These are phyloP conservation scores for Phallus indusiatus DNA, from an alignment of 768 basidiomycete genomes.

Conservation along the genomic window DNA sequence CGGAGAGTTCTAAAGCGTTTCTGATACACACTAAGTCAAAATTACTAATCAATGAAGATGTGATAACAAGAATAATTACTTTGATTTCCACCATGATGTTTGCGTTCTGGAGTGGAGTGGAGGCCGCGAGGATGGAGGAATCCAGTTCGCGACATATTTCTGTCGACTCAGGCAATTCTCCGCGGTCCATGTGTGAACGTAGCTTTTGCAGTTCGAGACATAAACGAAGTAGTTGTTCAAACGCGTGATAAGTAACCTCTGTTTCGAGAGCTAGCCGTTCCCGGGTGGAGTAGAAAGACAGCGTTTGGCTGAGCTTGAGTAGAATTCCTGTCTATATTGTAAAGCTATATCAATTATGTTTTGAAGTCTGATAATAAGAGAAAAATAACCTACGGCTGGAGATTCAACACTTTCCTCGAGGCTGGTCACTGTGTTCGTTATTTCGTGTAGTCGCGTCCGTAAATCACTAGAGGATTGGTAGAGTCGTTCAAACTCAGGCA, in stretches of 20 bases:
- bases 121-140: slow-evolving; percentile 35
- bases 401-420: slow-evolving; percentile 44
- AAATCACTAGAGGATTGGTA: slow-evolving; percentile 52
- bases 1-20: slow-evolving; percentile 42
- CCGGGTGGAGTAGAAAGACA: slow-evolving; percentile 52
- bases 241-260: slow-evolving; percentile 35
- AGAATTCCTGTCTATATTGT: slow-evolving; percentile 58
- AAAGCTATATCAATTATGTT: not conserved
- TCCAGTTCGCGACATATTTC: slow-evolving; percentile 33
- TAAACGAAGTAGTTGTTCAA: slow-evolving; percentile 49
- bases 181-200: slow-evolving; percentile 38
- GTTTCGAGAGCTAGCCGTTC: slow-evolving; percentile 56
- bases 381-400: slow-evolving; percentile 40
- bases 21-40: slow-evolving; percentile 26
- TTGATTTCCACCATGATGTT: slow-evolving; percentile 46
- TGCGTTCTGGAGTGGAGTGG: slow-evolving; percentile 41
- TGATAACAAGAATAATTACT: slow-evolving; percentile 28
- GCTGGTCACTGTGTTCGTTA: slow-evolving; percentile 43
- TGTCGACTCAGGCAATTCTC: slow-evolving; percentile 58
- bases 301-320: slow-evolving; percentile 42
- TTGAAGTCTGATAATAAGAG: slow-evolving; percentile 4
- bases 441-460: slow-evolving; percentile 43
- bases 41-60: not conserved
- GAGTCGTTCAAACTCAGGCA: slow-evolving; percentile 56
- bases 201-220: slow-evolving; percentile 37